Evolutionary conservation across 306 rosid species (phyloP), one percentile per base, ranked within the genome.

Genomic region (Vigna hirtella): DNA sequence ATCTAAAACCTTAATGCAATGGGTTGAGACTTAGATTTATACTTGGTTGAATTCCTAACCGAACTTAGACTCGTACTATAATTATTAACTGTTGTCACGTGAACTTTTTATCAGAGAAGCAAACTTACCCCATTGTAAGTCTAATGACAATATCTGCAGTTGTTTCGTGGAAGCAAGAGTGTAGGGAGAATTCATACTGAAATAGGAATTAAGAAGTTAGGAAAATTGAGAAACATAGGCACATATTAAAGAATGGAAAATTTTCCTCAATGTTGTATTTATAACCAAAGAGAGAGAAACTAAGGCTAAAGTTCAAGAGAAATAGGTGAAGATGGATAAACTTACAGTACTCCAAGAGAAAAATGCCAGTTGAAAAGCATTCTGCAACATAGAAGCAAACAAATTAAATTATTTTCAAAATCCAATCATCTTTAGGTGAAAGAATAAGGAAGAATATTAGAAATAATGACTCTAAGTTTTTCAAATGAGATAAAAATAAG

Each of bases 361-460:
- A 79, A 93, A 93, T 53, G 98, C 97, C 24, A 91, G 82, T 57
- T 89, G 95, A 80, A 93, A 93, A 9, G 98, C 95, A 79, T 91
- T 93, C 95, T 93, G 90, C 83, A 77, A n/a, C 74, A 66, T 7
- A 65, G 34, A 77, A 83, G 28, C 10, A 76, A 80, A 43, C 36
- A 80, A 9, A 15, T 1, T 5, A 22, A 48, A 15, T 22, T 24
- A 59, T 40, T 42, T 32, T 77, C 12, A 70, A 26, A 82, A 15
- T 6, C 59, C 15, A 49, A 7, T 24, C 65, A 22, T 24, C n/a
- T 9, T 48, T 59, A 24, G 14, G 51, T 38, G 8, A 14, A 22
- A 78, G 17, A 47, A 48, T 17, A 73, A 55, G 15, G 16, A 26
- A 26, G 28, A 26, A 26, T 26, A 0, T 26, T 26, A 26, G 2